Percentiles rank a stretch among this genome's conserved stretches.
phyloP scores from a whole-genome alignment of 352 stramenopile species.

The Pythium rishiriense region DNA sequence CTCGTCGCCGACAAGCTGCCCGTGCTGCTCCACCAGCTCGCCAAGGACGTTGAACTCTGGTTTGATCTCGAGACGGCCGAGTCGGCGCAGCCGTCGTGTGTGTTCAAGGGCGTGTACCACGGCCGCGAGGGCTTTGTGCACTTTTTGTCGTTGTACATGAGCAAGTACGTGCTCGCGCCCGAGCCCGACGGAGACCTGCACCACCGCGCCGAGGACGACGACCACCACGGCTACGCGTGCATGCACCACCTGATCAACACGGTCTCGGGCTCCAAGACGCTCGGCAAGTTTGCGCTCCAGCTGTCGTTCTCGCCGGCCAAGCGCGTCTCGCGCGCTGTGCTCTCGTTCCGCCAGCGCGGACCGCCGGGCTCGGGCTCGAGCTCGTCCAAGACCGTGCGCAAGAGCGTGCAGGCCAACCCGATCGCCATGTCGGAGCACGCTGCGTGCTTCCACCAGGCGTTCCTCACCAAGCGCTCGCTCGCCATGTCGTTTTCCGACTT shows the following conservation, averaged over 20 bases:
- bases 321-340: slow-evolving; percentile 79
- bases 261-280: slow-evolving; percentile 71
- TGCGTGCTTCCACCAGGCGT: slow-evolving; percentile 82
- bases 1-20: slow-evolving; percentile 59
- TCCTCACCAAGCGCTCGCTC: slow-evolving; percentile 78
- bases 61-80: slow-evolving; percentile 85
- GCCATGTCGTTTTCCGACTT: slow-evolving; percentile 85
- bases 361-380: slow-evolving; percentile 27
- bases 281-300: slow-evolving; percentile 74
- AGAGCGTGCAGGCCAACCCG: slow-evolving; percentile 65
- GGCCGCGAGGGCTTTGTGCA: slow-evolving; percentile 85
- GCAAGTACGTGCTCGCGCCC: slow-evolving; percentile 71
- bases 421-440: slow-evolving; percentile 79
- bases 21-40: slow-evolving; percentile 74
- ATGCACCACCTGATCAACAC: slow-evolving; percentile 70
- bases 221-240: slow-evolving; percentile 70
- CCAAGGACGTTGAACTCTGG: slow-evolving; percentile 82
- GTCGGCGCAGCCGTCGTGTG: slow-evolving; percentile 67
- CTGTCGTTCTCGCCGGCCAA: slow-evolving; percentile 82
- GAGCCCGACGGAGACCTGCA: slow-evolving; percentile 48
- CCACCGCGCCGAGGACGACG: slow-evolving; percentile 69
- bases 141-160: slow-evolving; percentile 77
- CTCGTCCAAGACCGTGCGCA: slow-evolving; percentile 34
- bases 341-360: slow-evolving; percentile 77
- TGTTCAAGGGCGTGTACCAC: slow-evolving; percentile 89